These are phyloP conservation scores for Talinum fruticosum DNA, from an alignment of 148 eudicot genomes.

Conservation along the genomic window DNA sequence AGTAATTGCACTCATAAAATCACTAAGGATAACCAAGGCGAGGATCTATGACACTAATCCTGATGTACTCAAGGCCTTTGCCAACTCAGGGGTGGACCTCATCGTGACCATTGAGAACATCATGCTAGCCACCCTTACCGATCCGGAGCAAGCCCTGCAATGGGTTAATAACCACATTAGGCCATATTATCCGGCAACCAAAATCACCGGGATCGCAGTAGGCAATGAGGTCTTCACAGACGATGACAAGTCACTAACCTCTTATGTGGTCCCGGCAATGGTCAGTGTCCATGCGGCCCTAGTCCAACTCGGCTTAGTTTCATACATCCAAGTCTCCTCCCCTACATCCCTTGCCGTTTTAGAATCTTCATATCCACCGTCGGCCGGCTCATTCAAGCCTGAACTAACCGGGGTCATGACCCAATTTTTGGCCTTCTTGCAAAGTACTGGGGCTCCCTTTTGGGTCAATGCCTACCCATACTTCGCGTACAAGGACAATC, in stretches of 20 bases:
- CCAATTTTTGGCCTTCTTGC: slow-evolving; percentile 45
- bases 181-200: slow-evolving; percentile 66
- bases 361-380: slow-evolving; percentile 64
- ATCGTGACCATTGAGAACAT: slow-evolving; percentile 67
- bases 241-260: slow-evolving; percentile 42
- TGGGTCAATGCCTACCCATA: slow-evolving; percentile 91
- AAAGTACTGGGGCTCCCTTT: slow-evolving; percentile 54
- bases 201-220: slow-evolving; percentile 67
- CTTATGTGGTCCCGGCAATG: slow-evolving; percentile 69
- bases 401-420: slow-evolving; percentile 53
- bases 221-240: slow-evolving; percentile 82
- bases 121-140: slow-evolving; percentile 37
- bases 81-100: slow-evolving; percentile 56
- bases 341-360: slow-evolving; percentile 66
- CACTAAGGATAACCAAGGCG: slow-evolving; percentile 48
- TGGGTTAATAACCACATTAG: slow-evolving; percentile 57
- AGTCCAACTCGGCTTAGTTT: slow-evolving; percentile 39
- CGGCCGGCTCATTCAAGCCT: slow-evolving; percentile 49
- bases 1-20: slow-evolving; percentile 42
- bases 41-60: slow-evolving; percentile 84
- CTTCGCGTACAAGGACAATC: slow-evolving; percentile 70
- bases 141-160: slow-evolving; percentile 58
- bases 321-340: slow-evolving; percentile 58
- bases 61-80: slow-evolving; percentile 55
- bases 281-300: slow-evolving; percentile 55